These are phyloP conservation scores for Panicum virgatum DNA, from an alignment of 202 grass and related monocot species.

Conservation along the genomic window DNA sequence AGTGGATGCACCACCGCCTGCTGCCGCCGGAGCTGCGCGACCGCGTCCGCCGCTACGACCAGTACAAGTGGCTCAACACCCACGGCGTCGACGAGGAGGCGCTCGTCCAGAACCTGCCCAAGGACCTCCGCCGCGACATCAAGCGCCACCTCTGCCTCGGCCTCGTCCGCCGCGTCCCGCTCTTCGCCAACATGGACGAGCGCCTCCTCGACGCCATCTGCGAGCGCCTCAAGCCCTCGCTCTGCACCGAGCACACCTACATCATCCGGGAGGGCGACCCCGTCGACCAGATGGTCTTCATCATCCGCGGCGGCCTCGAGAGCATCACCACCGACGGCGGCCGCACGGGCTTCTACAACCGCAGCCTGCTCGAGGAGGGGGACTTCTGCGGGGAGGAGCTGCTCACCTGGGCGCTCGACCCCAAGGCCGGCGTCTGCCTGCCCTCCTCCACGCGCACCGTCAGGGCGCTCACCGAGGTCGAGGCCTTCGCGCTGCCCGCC, in stretches of 20 bases:
- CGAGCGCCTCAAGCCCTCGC: conserved; percentile 72
- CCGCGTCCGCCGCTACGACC: conserved; percentile 83
- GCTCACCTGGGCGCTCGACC: conserved; percentile 86
- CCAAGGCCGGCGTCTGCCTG: conserved; percentile 68
- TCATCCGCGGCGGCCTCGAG: conserved; percentile 76
- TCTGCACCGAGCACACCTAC: conserved; percentile 76
- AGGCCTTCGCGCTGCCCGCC: conserved; percentile 72
- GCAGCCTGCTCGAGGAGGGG: conserved; percentile 58
- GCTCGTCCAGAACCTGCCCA: conserved; percentile 72
- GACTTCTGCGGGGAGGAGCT: conserved; percentile 97
- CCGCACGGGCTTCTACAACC: conserved; percentile 84
- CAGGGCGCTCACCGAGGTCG: conserved; percentile 70
- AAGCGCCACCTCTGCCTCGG: conserved; percentile 93
- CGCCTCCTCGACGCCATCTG: conserved; percentile 90
- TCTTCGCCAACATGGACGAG: conserved; percentile 96
- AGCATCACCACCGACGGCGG: conserved; percentile 87
- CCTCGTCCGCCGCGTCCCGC: conserved; percentile 73
- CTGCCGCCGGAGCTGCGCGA: conserved; percentile 69
- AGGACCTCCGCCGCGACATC: conserved; percentile 93
- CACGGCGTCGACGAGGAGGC: conserved; percentile 78
- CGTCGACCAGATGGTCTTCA: conserved; percentile 93
- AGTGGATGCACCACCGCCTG: conserved; percentile 96
- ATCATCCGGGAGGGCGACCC: conserved; percentile 82
- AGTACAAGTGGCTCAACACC: conserved; percentile 93
- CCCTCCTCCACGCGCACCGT: conserved; percentile 82